Conservation (phyloP, 1,284 basidiomycete species). For the Singerocomus inundabilis region DNA sequence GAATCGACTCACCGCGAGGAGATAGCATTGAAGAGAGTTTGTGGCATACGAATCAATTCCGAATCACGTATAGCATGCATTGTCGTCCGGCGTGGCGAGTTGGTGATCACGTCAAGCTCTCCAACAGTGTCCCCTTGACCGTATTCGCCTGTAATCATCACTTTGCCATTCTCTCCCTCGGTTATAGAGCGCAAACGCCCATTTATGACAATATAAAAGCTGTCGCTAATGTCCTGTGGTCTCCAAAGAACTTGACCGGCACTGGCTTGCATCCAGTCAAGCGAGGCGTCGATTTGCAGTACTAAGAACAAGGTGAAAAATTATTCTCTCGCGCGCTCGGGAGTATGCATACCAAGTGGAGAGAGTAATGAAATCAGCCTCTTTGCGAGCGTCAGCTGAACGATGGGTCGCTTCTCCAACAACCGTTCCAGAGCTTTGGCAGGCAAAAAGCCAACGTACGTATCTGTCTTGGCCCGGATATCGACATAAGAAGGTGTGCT, state of each 20-base stretch:
- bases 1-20: slow-evolving; percentile 62
- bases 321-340: neutral
- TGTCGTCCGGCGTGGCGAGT: slow-evolving; percentile 83
- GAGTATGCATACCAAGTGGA: slow-evolving; percentile 65
- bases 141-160: slow-evolving; percentile 89
- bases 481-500: slow-evolving; percentile 94
- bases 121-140: slow-evolving; percentile 88
- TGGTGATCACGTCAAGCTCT: slow-evolving; percentile 97
- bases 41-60: slow-evolving; percentile 96
- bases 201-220: slow-evolving; percentile 98
- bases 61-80: slow-evolving; percentile 98
- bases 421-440: slow-evolving; percentile 86
- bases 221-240: slow-evolving; percentile 86
- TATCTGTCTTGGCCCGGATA: slow-evolving; percentile 95
- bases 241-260: slow-evolving; percentile 94
- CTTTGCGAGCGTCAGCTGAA: slow-evolving; percentile 94
- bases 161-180: slow-evolving; percentile 67
- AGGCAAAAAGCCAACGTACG: slow-evolving; percentile 94
- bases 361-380: slow-evolving; percentile 92
- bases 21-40: slow-evolving; percentile 97
- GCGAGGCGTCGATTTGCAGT: slow-evolving; percentile 93
- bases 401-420: slow-evolving; percentile 92
- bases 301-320: slow-evolving; percentile 48
- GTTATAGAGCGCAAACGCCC: slow-evolving; percentile 87
- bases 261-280: slow-evolving; percentile 98